Evolutionary conservation across 2,329 filamentous ascomycete genomes (phyloP).

Genomic region (Beauveria sp.): DNA sequence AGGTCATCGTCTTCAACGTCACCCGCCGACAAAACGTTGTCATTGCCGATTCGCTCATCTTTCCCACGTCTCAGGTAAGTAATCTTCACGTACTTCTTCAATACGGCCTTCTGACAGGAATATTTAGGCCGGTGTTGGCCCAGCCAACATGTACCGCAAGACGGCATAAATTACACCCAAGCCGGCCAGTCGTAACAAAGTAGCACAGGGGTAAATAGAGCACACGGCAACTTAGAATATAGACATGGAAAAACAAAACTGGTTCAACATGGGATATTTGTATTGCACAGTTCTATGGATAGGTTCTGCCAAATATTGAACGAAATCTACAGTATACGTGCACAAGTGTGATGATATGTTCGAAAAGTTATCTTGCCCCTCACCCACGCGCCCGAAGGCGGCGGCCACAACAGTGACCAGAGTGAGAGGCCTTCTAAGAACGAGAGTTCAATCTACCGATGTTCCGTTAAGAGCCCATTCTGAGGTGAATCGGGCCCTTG

Average conservation of each 20-base stretch:
- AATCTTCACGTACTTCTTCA: neutral
- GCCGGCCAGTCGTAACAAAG: neutral
- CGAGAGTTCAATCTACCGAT: conserved; percentile 56
- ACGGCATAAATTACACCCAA: neutral
- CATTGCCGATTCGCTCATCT: conserved; percentile 78
- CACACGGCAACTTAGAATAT: conserved; percentile 3
- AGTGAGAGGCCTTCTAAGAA: conserved; percentile 32
- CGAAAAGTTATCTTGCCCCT: conserved; percentile 35
- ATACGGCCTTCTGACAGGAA: neutral
- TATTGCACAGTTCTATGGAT: neutral
- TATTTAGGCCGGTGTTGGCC: neutral
- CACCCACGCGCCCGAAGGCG: conserved; percentile 25
- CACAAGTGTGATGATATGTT: conserved; percentile 22
- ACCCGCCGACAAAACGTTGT: conserved; percentile 85
- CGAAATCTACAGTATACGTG: neutral
- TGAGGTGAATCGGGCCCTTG: conserved; percentile 62
- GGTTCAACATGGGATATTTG: neutral
- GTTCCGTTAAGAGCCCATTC: conserved; percentile 74
- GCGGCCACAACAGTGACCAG: conserved; percentile 16
- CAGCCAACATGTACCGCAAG: conserved; percentile 6
- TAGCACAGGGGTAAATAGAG: neutral
- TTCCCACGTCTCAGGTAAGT: conserved; percentile 77
- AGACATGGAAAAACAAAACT: neutral
- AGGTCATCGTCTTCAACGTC: conserved; percentile 80
- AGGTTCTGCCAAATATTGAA: neutral